Evolutionary conservation across 2,329 filamentous ascomycete species (phyloP), one percentile per base, ranked within the genome.

Genomic region (Cladosporium sp.): DNA sequence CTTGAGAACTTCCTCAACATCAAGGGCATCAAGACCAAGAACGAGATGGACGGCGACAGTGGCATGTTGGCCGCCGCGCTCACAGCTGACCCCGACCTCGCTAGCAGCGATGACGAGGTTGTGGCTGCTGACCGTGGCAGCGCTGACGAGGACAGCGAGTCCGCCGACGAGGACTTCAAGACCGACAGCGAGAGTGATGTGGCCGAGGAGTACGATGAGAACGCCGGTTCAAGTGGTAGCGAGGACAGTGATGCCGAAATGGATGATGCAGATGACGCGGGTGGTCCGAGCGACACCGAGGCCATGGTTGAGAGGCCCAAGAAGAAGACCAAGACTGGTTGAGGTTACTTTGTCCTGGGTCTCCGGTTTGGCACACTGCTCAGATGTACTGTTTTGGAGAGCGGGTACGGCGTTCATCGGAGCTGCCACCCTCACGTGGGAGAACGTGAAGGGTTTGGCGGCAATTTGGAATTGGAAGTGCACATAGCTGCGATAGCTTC

Each of bases 1-100:
- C 87, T 99, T n/a, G 95, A 99, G 79, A 89, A 90, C 72, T 99
- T 99, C 83, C 97, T 99, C 87, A 95, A 96, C 80, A 87, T 92
- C 72, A 98, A 98, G 85, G 91, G 90, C 68, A 86, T 99, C 75
- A 92, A 94, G 64, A 93, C 96, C 66, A 98, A 97, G 88, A 99
- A 99, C 78, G 95, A 99, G 81, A 97, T 99, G 83, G 90, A 96
- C 68, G 95, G 97, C 77, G 95, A 99, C 36, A 83, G 83, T 54
- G 82, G 84, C 1, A 81, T 89, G 66, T 86, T 97, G 67, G 91
- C 92, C 36, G 91, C 92, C 12, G 93, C 92, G 26, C 86, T 97
- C 68, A 87, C 92, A 68, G 71, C 70, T 57, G 90, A 96, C 72
- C 90, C 95, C 70, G 92, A 88, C 75, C 90, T 96, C 80, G 90